phyloP scores from a whole-genome alignment of 768 basidiomycete genomes.

The Hericium rajendrae region DNA sequence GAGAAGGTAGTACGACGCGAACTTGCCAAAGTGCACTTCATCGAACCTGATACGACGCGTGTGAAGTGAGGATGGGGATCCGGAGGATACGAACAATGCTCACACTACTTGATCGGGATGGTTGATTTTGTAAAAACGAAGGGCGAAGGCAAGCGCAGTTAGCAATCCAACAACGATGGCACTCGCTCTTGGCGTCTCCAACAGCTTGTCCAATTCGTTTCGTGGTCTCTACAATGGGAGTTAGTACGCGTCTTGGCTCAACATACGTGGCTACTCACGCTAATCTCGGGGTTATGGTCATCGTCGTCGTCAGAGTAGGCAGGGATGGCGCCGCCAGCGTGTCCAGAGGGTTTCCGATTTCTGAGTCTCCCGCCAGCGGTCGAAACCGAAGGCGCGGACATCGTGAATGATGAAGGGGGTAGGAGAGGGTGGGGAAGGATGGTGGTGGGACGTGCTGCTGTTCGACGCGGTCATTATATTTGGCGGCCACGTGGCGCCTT shows the following conservation, averaged over 20 bases:
- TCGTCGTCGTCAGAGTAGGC: constrained; percentile 1
- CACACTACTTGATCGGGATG: constrained; percentile 93
- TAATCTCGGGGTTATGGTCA: not conserved
- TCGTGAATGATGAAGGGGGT: not conserved
- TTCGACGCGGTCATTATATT: not conserved
- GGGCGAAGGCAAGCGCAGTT: constrained; percentile 68
- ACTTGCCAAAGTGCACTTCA: constrained; percentile 98
- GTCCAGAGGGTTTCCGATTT: constrained; percentile 5
- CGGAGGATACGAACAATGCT: constrained; percentile 22
- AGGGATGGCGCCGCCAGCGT: not conserved
- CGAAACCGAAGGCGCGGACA: constrained; percentile 2
- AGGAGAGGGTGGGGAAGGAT: not conserved
- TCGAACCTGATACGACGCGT: constrained; percentile 56
- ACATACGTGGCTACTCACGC: not conserved
- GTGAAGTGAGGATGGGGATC: not conserved
- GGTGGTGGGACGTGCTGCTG: too few species aligned
- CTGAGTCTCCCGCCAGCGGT: not conserved
- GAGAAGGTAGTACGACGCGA: constrained; percentile 87
- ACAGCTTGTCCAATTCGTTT: constrained; percentile 47
- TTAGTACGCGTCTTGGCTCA: not conserved
- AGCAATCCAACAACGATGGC: constrained; percentile 49
- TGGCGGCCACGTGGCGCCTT: not conserved
- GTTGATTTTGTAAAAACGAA: constrained; percentile 91
- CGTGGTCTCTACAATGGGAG: constrained; percentile 35
- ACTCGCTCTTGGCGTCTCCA: constrained; percentile 59